Conservation (phyloP, 2,329 filamentous ascomycete species). For the Stagonosporopsis chrysanthemi region DNA sequence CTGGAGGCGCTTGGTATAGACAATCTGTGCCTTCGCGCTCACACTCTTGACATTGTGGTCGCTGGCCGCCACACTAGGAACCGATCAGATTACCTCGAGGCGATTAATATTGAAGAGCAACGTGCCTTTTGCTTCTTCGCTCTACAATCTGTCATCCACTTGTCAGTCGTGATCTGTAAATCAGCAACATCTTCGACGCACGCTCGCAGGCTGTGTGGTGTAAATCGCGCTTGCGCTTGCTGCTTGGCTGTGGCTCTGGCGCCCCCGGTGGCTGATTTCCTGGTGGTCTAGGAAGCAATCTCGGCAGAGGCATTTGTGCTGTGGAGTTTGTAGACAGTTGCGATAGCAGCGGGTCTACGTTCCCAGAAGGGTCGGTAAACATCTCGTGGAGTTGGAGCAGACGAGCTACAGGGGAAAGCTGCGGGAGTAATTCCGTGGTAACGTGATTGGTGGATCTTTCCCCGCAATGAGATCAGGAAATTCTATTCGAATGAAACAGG, state of each 20-base stretch:
- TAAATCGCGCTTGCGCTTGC: not conserved
- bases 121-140: not conserved
- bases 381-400: no score
- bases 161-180: not conserved
- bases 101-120: not conserved
- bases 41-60: not conserved
- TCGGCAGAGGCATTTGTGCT: not conserved
- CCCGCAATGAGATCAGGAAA: no score
- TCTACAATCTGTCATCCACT: not conserved
- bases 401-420: no score
- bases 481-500: no score
- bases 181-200: not conserved
- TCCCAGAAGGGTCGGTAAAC: no score
- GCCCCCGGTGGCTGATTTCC: not conserved
- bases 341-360: no score
- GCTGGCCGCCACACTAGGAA: slow-evolving; percentile 1
- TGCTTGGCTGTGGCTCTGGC: not conserved
- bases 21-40: not conserved
- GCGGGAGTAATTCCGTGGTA: no score
- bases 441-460: no score
- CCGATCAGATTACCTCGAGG: not conserved
- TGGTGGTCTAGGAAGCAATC: not conserved
- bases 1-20: not conserved
- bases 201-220: slow-evolving; percentile 2
- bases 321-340: no score